phyloP scores from a whole-genome alignment of 805 yeast genomes.

The Monosporozyma yasuniensis region DNA sequence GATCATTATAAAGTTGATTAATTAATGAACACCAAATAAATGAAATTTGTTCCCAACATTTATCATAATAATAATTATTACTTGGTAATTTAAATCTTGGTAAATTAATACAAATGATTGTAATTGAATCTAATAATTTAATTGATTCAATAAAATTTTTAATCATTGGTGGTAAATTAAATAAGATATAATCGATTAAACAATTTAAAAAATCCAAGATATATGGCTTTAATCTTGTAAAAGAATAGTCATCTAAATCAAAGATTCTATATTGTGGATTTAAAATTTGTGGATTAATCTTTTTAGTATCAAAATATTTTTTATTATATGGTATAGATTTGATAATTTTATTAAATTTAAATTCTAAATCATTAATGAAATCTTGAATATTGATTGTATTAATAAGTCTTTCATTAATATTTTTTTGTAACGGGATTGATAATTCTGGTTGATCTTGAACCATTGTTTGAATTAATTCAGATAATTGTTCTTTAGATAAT shows the following conservation, averaged over 20 bases:
- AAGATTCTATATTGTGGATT: slow-evolving; percentile 2
- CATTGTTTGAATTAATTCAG: slow-evolving; percentile 12
- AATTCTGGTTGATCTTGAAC: slow-evolving; percentile 19
- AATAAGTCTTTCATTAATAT: neutral
- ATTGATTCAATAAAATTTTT: slow-evolving; percentile 22
- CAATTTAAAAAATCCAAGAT: slow-evolving; percentile 29
- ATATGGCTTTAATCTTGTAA: slow-evolving; percentile 26
- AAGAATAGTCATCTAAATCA: slow-evolving; percentile 28
- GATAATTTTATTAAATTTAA: slow-evolving; percentile 18
- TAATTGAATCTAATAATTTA: slow-evolving; percentile 23
- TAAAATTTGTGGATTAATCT: neutral
- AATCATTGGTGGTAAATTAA: slow-evolving; percentile 27
- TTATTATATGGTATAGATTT: slow-evolving; percentile 26
- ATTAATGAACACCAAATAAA: slow-evolving; percentile 27
- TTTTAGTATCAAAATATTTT: slow-evolving; percentile 8
- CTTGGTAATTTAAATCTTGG: slow-evolving; percentile 28
- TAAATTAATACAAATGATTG: slow-evolving; percentile 22
- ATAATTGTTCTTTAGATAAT: slow-evolving; percentile 25
- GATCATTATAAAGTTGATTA: slow-evolving; percentile 21
- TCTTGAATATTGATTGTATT: slow-evolving; percentile 5
- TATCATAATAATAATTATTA: slow-evolving; percentile 31
- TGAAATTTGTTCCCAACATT: slow-evolving; percentile 29
- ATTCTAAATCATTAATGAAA: slow-evolving; percentile 18
- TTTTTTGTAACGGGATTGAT: slow-evolving; percentile 9
- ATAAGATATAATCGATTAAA: slow-evolving; percentile 26